phyloP scores from a whole-genome alignment of 345 rosid genomes.

The Gynandropsis gynandra region DNA sequence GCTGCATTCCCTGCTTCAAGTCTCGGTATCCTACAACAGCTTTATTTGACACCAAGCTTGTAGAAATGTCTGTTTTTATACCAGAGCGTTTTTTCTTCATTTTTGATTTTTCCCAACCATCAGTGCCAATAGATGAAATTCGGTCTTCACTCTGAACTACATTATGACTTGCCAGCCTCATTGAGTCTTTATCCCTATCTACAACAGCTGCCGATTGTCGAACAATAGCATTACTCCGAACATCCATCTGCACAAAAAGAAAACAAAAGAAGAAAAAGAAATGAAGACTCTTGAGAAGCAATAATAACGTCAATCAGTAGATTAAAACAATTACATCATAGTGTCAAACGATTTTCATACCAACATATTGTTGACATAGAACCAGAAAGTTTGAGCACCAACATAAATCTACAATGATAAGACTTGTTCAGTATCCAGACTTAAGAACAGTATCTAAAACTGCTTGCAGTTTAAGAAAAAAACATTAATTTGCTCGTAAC shows the following conservation, averaged over 20 bases:
- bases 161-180: conserved; percentile 48
- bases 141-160: conserved; percentile 65
- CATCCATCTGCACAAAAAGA: conserved; percentile 42
- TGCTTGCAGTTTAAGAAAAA: conserved; percentile 4
- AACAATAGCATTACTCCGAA: conserved; percentile 51
- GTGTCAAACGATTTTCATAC: background rate
- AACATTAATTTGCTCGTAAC: conserved; percentile 8
- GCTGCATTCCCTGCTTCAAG: conserved; percentile 62
- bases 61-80: conserved; percentile 59
- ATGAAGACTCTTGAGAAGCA: conserved; percentile 13
- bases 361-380: background rate
- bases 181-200: conserved; percentile 66
- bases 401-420: conserved; percentile 2
- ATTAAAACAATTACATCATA: too few species aligned
- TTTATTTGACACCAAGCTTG: conserved; percentile 47
- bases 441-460: conserved; percentile 8
- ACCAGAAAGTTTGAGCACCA: conserved; percentile 5
- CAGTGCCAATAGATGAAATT: conserved; percentile 56
- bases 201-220: conserved; percentile 51
- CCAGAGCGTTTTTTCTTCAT: conserved; percentile 89
- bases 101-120: conserved; percentile 92
- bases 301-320: background rate
- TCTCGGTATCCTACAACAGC: conserved; percentile 61
- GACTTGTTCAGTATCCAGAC: background rate
- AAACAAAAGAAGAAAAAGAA: conserved; percentile 25